Conservation (phyloP, 306 rosid genomes). For the Mimosa pudica region DNA sequence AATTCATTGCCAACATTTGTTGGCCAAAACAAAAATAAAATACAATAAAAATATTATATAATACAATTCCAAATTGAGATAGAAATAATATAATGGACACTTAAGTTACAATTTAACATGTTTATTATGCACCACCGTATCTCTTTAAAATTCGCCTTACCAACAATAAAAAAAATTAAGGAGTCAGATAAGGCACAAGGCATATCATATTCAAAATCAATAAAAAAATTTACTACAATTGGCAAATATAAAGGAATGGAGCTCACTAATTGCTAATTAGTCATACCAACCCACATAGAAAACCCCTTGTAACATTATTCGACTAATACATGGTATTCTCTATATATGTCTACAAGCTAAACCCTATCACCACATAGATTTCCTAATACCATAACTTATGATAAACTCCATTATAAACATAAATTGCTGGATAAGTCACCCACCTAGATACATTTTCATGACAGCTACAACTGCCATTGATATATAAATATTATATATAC, state of each 20-base stretch:
- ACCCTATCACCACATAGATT: conserved; percentile 29
- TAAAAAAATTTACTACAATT: not conserved
- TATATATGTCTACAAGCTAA: conserved; percentile 22
- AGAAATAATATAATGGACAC: not conserved
- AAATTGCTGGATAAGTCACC: conserved; percentile 7
- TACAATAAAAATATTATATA: not conserved
- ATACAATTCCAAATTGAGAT: not conserved
- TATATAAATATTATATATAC: conserved; percentile 34
- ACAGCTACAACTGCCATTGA: conserved; percentile 24
- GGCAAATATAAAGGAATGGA: not conserved
- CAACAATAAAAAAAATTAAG: not conserved
- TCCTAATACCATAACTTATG: conserved; percentile 14
- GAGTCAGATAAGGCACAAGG: not conserved
- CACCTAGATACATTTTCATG: conserved; percentile 17
- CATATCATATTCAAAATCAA: not conserved
- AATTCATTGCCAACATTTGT: no score
- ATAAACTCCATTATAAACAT: conserved; percentile 8
- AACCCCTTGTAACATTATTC: conserved; percentile 29
- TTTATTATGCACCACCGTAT: not conserved
- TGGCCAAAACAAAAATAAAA: no score
- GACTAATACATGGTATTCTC: conserved; percentile 32
- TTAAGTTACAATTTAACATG: not conserved
- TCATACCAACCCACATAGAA: conserved; percentile 11
- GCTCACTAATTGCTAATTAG: not conserved
- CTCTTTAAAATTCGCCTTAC: not conserved